A percentile compares a stretch with the other conserved stretches of the same genome.
These are phyloP conservation scores for Verticillium klebahnii DNA, from an alignment of 2,329 filamentous ascomycete species.

Conservation along the genomic window DNA sequence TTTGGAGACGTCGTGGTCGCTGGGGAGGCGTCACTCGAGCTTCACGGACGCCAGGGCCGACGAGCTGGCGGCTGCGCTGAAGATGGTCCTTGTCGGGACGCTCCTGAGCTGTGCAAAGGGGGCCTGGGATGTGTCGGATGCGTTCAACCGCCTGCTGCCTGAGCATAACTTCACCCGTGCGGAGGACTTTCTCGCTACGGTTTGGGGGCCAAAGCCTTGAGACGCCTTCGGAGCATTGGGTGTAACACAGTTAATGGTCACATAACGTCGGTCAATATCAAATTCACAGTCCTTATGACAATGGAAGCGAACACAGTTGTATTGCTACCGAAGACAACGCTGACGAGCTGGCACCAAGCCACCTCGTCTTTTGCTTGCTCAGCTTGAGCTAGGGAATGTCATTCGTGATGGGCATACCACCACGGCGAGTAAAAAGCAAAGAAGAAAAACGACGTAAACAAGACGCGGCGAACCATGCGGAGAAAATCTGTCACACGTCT, in stretches of 20 bases:
- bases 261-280: too few species aligned
- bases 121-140: conserved; percentile 22
- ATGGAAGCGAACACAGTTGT: conserved; percentile 10
- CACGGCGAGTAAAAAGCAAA: conserved; percentile 4
- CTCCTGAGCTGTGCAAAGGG: conserved; percentile 18
- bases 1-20: conserved; percentile 35
- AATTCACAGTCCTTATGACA: not conserved
- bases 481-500: not conserved
- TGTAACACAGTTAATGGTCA: too few species aligned
- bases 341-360: conserved; percentile 5
- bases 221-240: not conserved
- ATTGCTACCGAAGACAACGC: conserved; percentile 13
- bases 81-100: conserved; percentile 25
- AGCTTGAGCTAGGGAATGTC: conserved; percentile 10
- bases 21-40: conserved; percentile 20
- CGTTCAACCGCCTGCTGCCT: conserved; percentile 29
- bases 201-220: conserved; percentile 6
- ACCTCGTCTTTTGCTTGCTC: not conserved
- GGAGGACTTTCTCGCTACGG: conserved; percentile 18
- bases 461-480: conserved; percentile 1
- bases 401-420: conserved; percentile 7
- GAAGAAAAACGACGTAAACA: conserved; percentile 1
- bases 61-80: conserved; percentile 5
- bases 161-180: conserved; percentile 24
- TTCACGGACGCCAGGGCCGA: conserved; percentile 17